Evolutionary conservation across 176 grass and related monocot genomes (phyloP), one percentile per base, ranked within the genome.

Genomic region (Carex cristatella): DNA sequence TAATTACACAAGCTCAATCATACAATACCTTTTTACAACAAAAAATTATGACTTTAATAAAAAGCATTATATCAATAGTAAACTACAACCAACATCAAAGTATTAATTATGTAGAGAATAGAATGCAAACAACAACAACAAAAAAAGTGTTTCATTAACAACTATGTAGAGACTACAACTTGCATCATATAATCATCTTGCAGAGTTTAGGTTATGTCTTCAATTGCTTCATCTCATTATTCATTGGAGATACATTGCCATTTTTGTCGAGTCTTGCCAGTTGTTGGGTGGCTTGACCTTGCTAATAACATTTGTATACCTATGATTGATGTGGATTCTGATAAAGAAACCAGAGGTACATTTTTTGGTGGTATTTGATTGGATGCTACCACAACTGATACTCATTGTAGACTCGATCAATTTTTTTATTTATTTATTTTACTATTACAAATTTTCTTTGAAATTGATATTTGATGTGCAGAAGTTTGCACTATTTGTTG

Each of bases 261-360:
- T 98, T 98, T 62, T 91, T 98, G 31, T 94, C 95, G 49, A 98
- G 95, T 85, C 86, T 98, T 1, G 95, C 95, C 0, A 91, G 95
- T 68, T 98, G 15, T 63, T 98, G 54, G 95, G 95, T 0, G 95
- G 95, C 19, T 79, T 98, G 9, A 98, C 93, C 0, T 80, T 98
- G 23, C 95, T 93, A 0, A 93, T 98, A 19, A 98, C 95, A 18
- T 95, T 98, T 69, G 93, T 93, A 7, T 98, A 98, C 61, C 95
- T 93, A 0, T 98, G 93, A 73, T 98, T 98, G 85, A 98, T 98
- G 93, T 95, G 95, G 95, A 93, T 98, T 59, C 64, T 87, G 32
- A 87, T 98, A 77, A 98, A 98, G 91, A 98, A 98, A 72, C 95
- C 95, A 3, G 84, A 90, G 81, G 86, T 88, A 89, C 70, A 95